Base-by-base conservation (phyloP, 225 moss, liverwort and hornwort species). In the Sphagnum contortum region DNA sequence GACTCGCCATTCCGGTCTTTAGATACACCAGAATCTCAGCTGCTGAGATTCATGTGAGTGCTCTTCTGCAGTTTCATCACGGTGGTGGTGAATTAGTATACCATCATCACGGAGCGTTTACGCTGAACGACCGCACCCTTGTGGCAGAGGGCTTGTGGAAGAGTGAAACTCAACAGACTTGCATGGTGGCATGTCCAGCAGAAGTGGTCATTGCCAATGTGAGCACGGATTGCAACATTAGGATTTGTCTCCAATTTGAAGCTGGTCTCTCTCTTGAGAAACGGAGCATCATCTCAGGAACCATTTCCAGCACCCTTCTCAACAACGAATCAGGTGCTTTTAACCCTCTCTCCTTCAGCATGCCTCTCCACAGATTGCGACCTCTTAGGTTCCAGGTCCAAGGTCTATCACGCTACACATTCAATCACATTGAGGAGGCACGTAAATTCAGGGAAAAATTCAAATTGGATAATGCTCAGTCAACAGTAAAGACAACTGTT, bases 111-210 rank as follows among this genome's bases (percentile, higher is more conserved):
- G 29, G 29, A 29, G 29, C 29, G 29, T 29, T 29, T 29, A 29
- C 29, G 29, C 29, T 29, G 29, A 72, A 84, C 49, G 80, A 75
- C 2, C 72, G 75, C 29, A 81, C 80, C 12, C 55, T 84, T 10
- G 80, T 75, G 9, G 76, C 77, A 6, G 84, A 84, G 73, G 84
- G 84, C 46, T 61, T 51, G 62, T 80, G 75, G 75, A 65, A 70
- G 3, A 77, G 64, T 48, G 55, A 59, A 50, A 69, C 77, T 12
- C 65, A 69, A 47, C 67, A 70, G 48, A 65, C 77, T 48, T 84
- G 84, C 62, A 84, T 84, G 84, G 66, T 78, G 8, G 84, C 66
- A 3, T 84, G 84, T 59, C 64, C 67, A 8, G 66, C 65, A 57
- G 69, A 73, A 62, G 48, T 62, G 3, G 73, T 70, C 12, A 3